Conservation (phyloP, 495 filamentous ascomycete species). For the Staphylotrichum tortipilum region DNA sequence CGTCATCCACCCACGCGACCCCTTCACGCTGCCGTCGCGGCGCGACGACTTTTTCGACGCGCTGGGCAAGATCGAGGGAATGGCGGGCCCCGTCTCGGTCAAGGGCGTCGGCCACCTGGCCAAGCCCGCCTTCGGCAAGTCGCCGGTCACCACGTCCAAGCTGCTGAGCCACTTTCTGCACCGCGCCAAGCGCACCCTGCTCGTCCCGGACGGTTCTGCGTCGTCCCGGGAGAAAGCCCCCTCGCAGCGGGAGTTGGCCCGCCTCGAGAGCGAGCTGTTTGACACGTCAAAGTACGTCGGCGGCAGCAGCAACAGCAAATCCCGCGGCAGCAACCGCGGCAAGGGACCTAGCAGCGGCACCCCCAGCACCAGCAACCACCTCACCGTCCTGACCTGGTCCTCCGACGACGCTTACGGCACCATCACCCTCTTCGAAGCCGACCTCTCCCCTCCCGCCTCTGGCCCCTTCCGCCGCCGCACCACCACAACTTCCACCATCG, state of each 20-base stretch:
- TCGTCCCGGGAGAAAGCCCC: too few relatives aligned
- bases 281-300: conserved; percentile 12
- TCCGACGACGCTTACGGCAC: conserved; percentile 5
- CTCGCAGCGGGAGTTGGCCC: not conserved
- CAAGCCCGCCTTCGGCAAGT: not conserved
- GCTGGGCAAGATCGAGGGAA: not conserved
- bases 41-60: not conserved
- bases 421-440: conserved; percentile 10
- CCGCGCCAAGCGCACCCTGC: not conserved
- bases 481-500: too few relatives aligned
- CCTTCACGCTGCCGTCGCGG: not conserved
- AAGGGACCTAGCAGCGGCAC: too few relatives aligned
- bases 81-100: not conserved
- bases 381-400: conserved; percentile 13
- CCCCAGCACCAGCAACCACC: too few relatives aligned
- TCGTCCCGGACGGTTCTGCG: too few relatives aligned
- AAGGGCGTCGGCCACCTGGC: not conserved
- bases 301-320: too few relatives aligned
- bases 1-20: not conserved
- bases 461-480: too few relatives aligned
- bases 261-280: conserved; percentile 13
- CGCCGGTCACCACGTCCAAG: not conserved
- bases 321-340: too few relatives aligned
- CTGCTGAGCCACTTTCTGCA: not conserved
- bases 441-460: not conserved